Base-by-base conservation (phyloP, 2,329 filamentous ascomycete species). In the Colletotrichum horii region DNA sequence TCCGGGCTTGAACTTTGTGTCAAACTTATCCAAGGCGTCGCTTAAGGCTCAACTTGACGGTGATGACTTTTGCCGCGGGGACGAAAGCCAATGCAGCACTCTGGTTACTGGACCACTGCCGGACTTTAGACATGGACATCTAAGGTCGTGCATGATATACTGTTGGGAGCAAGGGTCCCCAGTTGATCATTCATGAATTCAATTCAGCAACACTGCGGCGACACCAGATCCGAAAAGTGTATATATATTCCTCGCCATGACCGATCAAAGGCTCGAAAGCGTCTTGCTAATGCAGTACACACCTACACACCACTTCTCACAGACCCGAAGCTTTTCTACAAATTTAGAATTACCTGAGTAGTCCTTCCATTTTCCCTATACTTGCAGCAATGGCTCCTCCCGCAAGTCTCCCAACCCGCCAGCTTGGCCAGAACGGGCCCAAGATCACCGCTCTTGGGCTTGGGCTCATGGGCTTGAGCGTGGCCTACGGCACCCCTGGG, bases 371-470 rank as follows among this genome's bases (percentile, higher is more conserved):
- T 2, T 16, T 15, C 22, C 16, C 1, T 1, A 32, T 4, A 11
- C 19, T n/a, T 1, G 22, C 8, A 36, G 36, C 22, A 36, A 67
- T 72, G 72, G 14, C 68, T 28, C 66, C 67, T 56, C 66, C 64
- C 15, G 8, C 67, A 64, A 24, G 6, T 19, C 48, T 81, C n/a
- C 80, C 81, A 14, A 87, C 85, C 34, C 85, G 85, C 72, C 85
- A 85, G 52, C 84, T 92, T 16, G 89, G 90, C 75, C 88, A 86
- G 75, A 84, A 88, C 78, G 90, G 90, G 19, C 89, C 89, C 0
- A 78, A 85, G 24, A 87, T 92, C 36, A 85, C 87, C 5, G 84
- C 85, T 11, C 78, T 91, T 9, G 90, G 90, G 14, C 87, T 91
- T 36, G 89, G 90, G 19, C 82, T 88, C 26, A 91, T 92, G 90